phyloP scores from a whole-genome alignment of 129 eudicot species.

The Tagetes erecta region DNA sequence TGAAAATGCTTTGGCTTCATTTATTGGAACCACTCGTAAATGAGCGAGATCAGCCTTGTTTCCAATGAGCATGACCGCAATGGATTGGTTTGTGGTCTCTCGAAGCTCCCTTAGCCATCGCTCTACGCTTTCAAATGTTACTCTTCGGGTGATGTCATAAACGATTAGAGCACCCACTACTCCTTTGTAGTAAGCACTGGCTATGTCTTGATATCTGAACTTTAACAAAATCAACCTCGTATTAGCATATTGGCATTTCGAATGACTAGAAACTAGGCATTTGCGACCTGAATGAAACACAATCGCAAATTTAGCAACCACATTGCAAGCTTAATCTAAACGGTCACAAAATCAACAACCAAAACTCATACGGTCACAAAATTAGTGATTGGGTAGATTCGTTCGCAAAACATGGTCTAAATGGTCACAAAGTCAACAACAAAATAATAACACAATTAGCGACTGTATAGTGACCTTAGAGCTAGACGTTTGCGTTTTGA shows the following conservation, averaged over 20 bases:
- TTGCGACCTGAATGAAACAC: no score
- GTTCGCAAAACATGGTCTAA: no score
- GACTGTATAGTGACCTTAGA: no score
- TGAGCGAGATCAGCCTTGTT: conserved; percentile 16
- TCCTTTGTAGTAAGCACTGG: conserved; percentile 15
- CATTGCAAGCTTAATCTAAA: no score
- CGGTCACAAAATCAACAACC: no score
- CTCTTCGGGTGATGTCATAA: conserved; percentile 26
- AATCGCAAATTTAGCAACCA: no score
- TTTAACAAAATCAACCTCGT: background rate
- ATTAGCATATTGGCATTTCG: background rate
- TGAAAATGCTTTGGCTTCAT: background rate
- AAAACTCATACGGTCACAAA: no score
- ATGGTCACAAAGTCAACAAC: no score
- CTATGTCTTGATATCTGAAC: background rate
- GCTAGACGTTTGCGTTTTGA: no score
- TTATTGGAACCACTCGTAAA: background rate
- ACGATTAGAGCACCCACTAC: conserved; percentile 27
- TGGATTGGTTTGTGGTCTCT: conserved; percentile 28
- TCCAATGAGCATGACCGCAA: conserved; percentile 15
- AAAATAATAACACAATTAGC: no score
- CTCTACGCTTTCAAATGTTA: conserved; percentile 29
- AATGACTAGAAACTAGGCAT: no score
- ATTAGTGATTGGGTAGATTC: no score
- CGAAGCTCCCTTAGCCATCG: conserved; percentile 36